A percentile compares a stretch with the other conserved stretches of the same genome.
These are phyloP conservation scores for Carnegiea gigantea DNA, from an alignment of 179 eudicot species.

Conservation along the genomic window DNA sequence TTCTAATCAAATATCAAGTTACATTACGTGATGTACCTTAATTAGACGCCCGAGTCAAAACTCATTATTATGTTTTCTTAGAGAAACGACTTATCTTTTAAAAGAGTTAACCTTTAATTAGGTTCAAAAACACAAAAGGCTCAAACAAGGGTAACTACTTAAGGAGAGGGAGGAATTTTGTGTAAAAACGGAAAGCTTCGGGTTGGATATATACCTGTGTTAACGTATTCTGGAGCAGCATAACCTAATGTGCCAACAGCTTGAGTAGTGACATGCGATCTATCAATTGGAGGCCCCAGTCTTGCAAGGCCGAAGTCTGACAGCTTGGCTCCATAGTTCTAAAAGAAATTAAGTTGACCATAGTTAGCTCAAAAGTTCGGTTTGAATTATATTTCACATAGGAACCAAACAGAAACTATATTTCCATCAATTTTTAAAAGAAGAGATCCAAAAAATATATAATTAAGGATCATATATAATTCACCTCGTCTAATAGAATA, in stretches of 20 bases:
- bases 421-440: neutral
- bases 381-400: neutral
- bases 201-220: slow-evolving; percentile 44
- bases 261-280: slow-evolving; percentile 70
- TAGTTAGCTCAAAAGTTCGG: too few relatives aligned
- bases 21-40: too few relatives aligned
- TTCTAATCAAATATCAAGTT: too few relatives aligned
- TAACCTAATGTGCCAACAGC: slow-evolving; percentile 85
- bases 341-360: neutral
- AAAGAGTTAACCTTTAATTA: too few relatives aligned
- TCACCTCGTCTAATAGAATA: slow-evolving; percentile 58
- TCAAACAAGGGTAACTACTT: too few relatives aligned
- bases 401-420: too few relatives aligned
- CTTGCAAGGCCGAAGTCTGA: slow-evolving; percentile 92
- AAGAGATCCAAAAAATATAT: neutral
- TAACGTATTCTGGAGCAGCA: slow-evolving; percentile 84
- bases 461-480: neutral
- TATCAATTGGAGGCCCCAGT: slow-evolving; percentile 67
- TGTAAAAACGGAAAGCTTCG: neutral
- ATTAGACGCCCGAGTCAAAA: too few relatives aligned
- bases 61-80: too few relatives aligned
- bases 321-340: slow-evolving; percentile 76
- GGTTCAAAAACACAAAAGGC: too few relatives aligned
- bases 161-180: too few relatives aligned
- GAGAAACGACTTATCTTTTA: too few relatives aligned